Conservation (phyloP, 176 grass and related monocot species). For the Cenchrus fungigraminus region DNA sequence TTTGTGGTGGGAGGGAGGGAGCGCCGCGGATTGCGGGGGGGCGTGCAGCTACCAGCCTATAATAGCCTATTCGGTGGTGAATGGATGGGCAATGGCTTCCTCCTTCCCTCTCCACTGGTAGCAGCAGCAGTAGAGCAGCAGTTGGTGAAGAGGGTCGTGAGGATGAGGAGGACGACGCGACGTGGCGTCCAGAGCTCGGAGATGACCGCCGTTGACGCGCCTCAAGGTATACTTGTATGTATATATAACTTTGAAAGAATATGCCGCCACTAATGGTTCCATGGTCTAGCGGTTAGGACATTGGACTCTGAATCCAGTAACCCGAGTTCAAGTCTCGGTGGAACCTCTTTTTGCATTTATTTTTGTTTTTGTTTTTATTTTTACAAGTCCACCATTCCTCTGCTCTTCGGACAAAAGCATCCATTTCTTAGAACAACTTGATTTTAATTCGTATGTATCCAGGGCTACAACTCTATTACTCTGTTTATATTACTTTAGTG, state of each 20-base stretch:
- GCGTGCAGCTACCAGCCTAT: not conserved
- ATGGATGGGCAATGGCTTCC: not conserved
- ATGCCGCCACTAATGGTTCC: slow-evolving; percentile 26
- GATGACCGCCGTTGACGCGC: not conserved
- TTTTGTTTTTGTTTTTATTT: not conserved
- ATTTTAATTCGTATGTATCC: no score
- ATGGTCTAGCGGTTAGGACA: slow-evolving; percentile 87
- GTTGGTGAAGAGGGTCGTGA: not conserved
- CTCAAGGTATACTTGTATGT: no score
- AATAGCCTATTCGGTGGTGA: slow-evolving; percentile 12
- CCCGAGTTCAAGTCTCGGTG: slow-evolving; percentile 79
- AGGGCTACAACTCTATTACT: no score
- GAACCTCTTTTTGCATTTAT: slow-evolving; percentile 35
- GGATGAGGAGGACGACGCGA: slow-evolving; percentile 5
- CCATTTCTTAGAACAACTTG: no score
- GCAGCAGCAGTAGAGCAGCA: not conserved
- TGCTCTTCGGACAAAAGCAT: no score
- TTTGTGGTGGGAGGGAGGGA: slow-evolving; percentile 39
- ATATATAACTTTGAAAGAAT: not conserved
- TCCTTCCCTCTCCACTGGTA: no score
- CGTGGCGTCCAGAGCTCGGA: not conserved
- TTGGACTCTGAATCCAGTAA: slow-evolving; percentile 88
- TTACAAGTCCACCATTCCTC: no score
- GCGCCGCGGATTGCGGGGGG: slow-evolving; percentile 38
- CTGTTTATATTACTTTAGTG: no score